A percentile compares a stretch with the other conserved stretches of the same genome.
Evolutionary conservation across 495 filamentous ascomycete genomes (phyloP).

Genomic region (Geopyxis carbonaria): DNA sequence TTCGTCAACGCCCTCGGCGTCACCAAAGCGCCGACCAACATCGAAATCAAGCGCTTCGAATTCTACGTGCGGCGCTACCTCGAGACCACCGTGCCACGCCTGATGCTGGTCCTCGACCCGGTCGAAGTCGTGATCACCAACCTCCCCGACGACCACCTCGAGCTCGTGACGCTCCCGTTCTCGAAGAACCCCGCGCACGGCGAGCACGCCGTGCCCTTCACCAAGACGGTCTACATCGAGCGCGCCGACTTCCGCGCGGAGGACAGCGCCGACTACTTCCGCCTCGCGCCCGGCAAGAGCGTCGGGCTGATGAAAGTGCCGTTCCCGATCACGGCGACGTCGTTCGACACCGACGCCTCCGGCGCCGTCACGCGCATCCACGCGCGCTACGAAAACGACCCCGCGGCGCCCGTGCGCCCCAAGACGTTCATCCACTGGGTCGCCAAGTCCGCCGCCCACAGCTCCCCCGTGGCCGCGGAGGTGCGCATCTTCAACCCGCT

Average conservation of each 20-base stretch:
- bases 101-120: conserved; percentile 64
- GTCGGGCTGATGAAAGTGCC: conserved; percentile 77
- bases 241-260: conserved; percentile 78
- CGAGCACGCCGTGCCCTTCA: conserved; percentile 50
- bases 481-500: conserved; percentile 65
- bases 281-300: conserved; percentile 73
- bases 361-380: conserved; percentile 54
- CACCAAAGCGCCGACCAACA: conserved; percentile 53
- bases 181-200: conserved; percentile 53
- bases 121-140: conserved; percentile 58
- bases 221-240: conserved; percentile 82
- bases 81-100: conserved; percentile 63
- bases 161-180: conserved; percentile 51
- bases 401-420: conserved; percentile 50
- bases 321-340: conserved; percentile 63
- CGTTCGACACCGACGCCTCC: conserved; percentile 52
- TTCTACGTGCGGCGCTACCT: conserved; percentile 64
- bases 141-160: conserved; percentile 45
- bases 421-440: conserved; percentile 94
- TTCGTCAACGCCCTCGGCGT: conserved; percentile 85
- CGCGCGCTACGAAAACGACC: conserved; percentile 44
- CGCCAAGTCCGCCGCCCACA: conserved; percentile 37
- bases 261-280: conserved; percentile 77
- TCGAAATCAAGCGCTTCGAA: conserved; percentile 60
- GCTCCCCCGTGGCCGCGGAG: conserved; percentile 55